Conservation (phyloP, 257 asterid species). For the Salvia splendens region DNA sequence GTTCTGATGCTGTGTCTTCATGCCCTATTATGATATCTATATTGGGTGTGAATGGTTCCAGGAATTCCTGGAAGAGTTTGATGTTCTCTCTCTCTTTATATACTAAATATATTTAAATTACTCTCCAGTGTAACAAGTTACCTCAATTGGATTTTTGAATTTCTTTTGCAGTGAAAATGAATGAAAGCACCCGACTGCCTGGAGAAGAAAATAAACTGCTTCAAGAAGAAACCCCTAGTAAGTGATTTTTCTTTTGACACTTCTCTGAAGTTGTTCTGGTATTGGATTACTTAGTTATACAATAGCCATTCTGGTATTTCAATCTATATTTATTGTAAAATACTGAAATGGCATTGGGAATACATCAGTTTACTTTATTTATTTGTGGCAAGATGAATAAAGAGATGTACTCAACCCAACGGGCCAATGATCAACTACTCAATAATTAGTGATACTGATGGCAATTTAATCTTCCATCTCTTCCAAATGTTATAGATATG, state of each 20-base stretch:
- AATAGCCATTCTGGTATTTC: slow-evolving; percentile 5
- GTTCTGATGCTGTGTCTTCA: slow-evolving; percentile 1
- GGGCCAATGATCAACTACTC: slow-evolving; percentile 17
- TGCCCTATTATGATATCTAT: neutral
- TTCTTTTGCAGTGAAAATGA: slow-evolving; percentile 54
- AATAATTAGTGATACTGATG: slow-evolving; percentile 10
- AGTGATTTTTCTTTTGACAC: slow-evolving; percentile 19
- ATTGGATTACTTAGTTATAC: neutral
- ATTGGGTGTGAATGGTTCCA: neutral
- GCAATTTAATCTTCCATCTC: neutral
- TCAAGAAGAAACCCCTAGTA: slow-evolving; percentile 67
- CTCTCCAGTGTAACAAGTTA: slow-evolving; percentile 20
- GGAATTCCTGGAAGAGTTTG: slow-evolving; percentile 17
- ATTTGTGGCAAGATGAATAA: slow-evolving; percentile 6
- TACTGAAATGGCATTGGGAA: neutral
- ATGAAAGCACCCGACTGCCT: slow-evolving; percentile 45
- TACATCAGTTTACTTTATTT: slow-evolving; percentile 21
- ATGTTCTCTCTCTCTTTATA: neutral
- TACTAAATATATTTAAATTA: neutral
- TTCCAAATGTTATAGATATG: neutral
- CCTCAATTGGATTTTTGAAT: slow-evolving; percentile 24
- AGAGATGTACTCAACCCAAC: neutral
- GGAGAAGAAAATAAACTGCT: slow-evolving; percentile 56
- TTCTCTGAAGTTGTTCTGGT: slow-evolving; percentile 21
- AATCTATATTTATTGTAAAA: neutral